Conservation (phyloP, 306 rosid genomes). For the Argentina anserina region DNA sequence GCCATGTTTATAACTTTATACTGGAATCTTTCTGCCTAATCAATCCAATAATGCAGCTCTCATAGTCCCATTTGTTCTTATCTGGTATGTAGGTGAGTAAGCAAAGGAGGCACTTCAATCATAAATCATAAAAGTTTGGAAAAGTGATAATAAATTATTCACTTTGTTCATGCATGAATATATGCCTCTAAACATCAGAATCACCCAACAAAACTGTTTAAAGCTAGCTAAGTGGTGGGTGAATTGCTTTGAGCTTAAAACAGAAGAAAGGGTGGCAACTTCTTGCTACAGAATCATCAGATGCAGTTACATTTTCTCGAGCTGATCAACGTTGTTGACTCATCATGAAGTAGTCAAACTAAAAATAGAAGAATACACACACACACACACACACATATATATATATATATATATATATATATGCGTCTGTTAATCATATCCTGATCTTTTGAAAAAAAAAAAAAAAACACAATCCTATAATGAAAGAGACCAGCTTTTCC, state of each 20-base stretch:
- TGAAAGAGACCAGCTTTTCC: background rate
- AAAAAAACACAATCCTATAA: constrained; percentile 3
- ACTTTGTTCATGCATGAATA: constrained; percentile 53
- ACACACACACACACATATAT: too few species aligned
- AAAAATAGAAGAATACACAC: constrained; percentile 15
- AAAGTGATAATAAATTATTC: constrained; percentile 24
- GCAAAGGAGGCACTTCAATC: constrained; percentile 11
- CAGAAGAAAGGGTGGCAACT: background rate
- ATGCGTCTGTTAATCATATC: constrained; percentile 14
- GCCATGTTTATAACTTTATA: background rate
- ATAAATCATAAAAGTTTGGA: constrained; percentile 22
- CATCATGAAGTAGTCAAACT: constrained; percentile 32
- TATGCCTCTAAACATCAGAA: constrained; percentile 19
- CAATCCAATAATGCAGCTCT: constrained; percentile 52
- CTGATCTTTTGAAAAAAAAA: constrained; percentile 9
- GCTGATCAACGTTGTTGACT: constrained; percentile 57
- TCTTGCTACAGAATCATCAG: background rate
- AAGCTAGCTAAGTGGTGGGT: background rate
- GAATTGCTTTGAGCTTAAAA: background rate
- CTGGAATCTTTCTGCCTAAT: constrained; percentile 27
- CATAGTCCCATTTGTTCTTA: constrained; percentile 22
- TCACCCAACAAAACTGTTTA: background rate
- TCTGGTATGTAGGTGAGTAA: constrained; percentile 6
- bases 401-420: too few species aligned
- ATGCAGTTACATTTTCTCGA: constrained; percentile 38